phyloP scores from a whole-genome alignment of 805 yeast species.

The Yarrowia sp. region DNA sequence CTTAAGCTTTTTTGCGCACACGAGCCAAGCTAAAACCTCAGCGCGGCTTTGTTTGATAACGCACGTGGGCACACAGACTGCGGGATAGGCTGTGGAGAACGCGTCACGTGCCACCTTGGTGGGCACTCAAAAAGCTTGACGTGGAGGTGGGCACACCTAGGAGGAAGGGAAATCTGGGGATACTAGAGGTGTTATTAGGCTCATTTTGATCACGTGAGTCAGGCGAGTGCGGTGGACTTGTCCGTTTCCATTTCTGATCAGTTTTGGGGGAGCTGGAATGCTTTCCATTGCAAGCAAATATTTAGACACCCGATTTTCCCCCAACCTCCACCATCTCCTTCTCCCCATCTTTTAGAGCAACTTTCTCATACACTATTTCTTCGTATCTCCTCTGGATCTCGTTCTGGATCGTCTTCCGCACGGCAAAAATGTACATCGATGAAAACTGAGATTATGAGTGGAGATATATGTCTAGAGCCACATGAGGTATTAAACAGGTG shows the following conservation, averaged over 20 bases:
- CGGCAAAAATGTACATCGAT: background rate
- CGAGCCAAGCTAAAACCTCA: conserved; percentile 2
- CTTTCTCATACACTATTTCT: background rate
- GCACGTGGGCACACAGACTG: conserved; percentile 14
- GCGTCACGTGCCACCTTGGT: conserved; percentile 27
- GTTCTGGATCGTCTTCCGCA: background rate
- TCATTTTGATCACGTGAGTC: background rate
- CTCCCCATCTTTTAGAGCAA: no score
- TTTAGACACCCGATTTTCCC: no score
- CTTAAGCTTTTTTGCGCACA: conserved; percentile 6
- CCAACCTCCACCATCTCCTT: no score
- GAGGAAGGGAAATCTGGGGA: background rate
- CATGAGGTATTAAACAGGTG: background rate
- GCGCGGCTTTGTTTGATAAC: conserved; percentile 30
- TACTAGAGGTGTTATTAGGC: background rate
- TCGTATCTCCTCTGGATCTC: background rate
- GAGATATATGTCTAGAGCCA: background rate
- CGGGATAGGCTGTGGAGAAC: conserved; percentile 12
- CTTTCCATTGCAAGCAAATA: no score
- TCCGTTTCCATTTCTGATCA: no score
- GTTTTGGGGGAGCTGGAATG: no score
- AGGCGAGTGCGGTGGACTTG: background rate
- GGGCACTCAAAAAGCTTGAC: background rate
- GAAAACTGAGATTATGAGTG: background rate
- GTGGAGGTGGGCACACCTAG: background rate